Base-by-base conservation (phyloP, 2,329 filamentous ascomycete genomes). In the Sarocladiaceae sp. region DNA sequence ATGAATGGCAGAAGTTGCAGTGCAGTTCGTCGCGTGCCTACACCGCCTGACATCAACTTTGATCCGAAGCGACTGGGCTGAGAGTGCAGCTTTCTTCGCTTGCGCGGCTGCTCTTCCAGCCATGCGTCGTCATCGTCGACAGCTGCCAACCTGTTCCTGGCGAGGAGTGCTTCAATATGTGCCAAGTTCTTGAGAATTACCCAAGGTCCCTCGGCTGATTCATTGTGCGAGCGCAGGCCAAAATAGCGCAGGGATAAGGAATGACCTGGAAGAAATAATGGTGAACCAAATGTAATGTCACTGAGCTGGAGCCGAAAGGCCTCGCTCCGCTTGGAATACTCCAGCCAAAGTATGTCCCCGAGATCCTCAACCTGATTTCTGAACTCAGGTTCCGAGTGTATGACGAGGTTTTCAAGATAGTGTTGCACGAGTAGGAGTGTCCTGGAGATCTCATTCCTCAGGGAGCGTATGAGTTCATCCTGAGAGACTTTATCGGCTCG, bases 391-490 rank as follows among this genome's bases (percentile, higher is more conserved):
- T 67, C 63, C 7, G 68, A 64, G 50, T 78, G 72, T 36, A 68
- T 64, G 23, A 78, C 65, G 28, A 88, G 62, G 53, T 80, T 71
- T 57, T 88, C 76, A 42, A 88, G 71, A 57, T 86, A 82, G 8
- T 86, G 70, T 57, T 83, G 78, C 28, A 84, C 74, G n/a, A 82
- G 73, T 56, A 88, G 83, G 25, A 96, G 71, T 1, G 83, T 82
- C 58, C 84, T 84, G 29, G 95, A 74, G 65, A 96, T 87, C 65
- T 91, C 90, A 57, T 93, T 88, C 58, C 86, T 84, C 48, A 94
- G 67, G 2, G 75, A 76, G 56, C 78, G 82, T 56, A 82, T 76
- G 60, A 81, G 76, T 60, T 82, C 78, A 57, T 83, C 77, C 59
- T 83, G 77, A 13, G 79, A 77, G 23, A 78, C 68, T 42, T 81